Percentiles rank a stretch among this genome's conserved stretches.
Conservation (phyloP, 345 rosid genomes). For the Melaleuca alternifolia region DNA sequence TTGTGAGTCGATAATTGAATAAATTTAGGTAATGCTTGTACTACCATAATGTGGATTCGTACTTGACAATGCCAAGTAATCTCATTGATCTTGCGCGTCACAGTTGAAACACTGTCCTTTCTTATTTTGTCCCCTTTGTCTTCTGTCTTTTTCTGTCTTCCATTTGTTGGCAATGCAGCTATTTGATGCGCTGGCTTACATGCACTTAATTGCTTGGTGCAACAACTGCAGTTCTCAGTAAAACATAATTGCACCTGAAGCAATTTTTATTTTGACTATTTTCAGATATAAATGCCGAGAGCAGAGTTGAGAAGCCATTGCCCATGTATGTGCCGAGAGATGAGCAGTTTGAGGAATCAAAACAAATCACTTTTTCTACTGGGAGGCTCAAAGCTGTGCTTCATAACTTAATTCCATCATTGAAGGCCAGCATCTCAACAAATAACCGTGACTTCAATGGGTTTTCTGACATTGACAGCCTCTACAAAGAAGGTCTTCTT, state of each 20-base stretch:
- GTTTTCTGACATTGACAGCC: slow-evolving; percentile 71
- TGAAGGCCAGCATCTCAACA: slow-evolving; percentile 77
- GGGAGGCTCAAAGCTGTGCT: slow-evolving; percentile 78
- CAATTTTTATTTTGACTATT: neutral
- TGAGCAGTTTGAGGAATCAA: slow-evolving; percentile 88
- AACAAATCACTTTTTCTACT: slow-evolving; percentile 47
- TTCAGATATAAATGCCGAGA: slow-evolving; percentile 59
- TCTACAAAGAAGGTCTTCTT: slow-evolving; percentile 84
- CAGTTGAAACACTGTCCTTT: neutral
- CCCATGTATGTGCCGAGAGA: slow-evolving; percentile 94
- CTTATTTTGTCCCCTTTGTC: neutral
- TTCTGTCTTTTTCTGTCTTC: neutral
- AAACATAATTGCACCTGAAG: neutral
- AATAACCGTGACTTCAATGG: slow-evolving; percentile 48
- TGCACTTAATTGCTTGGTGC: neutral
- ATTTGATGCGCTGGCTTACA: neutral
- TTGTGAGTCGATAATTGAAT: neutral
- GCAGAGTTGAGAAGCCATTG: slow-evolving; percentile 83
- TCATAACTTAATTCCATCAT: slow-evolving; percentile 66
- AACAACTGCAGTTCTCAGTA: neutral
- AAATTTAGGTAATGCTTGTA: neutral
- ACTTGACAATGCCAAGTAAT: neutral
- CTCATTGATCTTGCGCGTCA: neutral
- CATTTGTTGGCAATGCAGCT: neutral
- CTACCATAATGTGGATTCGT: neutral